These are phyloP conservation scores for Sphagnurus paluster DNA, from an alignment of 1,284 basidiomycete genomes.

Conservation along the genomic window DNA sequence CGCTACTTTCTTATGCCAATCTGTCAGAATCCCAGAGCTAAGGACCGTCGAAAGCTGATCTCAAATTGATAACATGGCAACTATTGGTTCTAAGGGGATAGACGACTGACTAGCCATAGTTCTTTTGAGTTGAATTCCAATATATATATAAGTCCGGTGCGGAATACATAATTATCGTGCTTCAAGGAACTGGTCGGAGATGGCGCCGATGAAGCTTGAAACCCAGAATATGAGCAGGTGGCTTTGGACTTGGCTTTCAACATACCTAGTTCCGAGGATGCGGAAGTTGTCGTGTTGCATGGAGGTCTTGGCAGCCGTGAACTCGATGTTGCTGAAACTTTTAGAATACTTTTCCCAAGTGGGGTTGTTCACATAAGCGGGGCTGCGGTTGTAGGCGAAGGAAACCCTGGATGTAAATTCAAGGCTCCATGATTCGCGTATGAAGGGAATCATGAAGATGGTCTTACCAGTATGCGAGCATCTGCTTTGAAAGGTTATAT, in stretches of 20 bases:
- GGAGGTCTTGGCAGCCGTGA: slow-evolving; percentile 9
- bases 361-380: slow-evolving; percentile 15
- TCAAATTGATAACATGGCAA: too few relatives aligned
- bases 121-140: too few relatives aligned
- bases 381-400: slow-evolving; percentile 26
- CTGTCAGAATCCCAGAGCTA: too few relatives aligned
- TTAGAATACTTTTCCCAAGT: slow-evolving; percentile 13
- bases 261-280: slow-evolving; percentile 14
- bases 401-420: slow-evolving; percentile 17
- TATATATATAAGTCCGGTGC: background rate
- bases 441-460: background rate
- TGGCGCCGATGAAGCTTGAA: slow-evolving; percentile 19
- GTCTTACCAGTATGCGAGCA: slow-evolving; percentile 27
- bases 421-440: background rate
- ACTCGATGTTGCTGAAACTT: slow-evolving; percentile 8
- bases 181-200: slow-evolving; percentile 18
- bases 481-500: slow-evolving; percentile 20
- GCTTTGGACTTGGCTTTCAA: background rate
- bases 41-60: too few relatives aligned
- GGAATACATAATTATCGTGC: slow-evolving; percentile 2
- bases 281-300: slow-evolving; percentile 20
- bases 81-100: too few relatives aligned
- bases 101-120: too few relatives aligned
- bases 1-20: too few relatives aligned
- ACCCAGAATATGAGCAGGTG: background rate